phyloP scores from a whole-genome alignment of 192 early-diverging fungal species.

The Backusella westeae region DNA sequence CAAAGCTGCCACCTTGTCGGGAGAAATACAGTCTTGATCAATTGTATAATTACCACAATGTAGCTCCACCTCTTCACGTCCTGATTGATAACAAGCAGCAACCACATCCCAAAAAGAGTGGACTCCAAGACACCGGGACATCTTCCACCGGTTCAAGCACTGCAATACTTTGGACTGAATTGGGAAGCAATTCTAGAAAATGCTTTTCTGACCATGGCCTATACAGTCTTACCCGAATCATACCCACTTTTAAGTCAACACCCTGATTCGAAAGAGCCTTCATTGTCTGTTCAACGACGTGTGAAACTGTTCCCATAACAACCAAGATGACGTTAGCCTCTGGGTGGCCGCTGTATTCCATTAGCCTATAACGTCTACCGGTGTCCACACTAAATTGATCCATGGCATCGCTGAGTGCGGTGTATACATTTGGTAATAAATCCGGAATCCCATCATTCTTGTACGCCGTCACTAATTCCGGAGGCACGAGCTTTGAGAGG shows the following conservation, averaged over 20 bases:
- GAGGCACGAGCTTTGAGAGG: not conserved
- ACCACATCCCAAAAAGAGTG: slow-evolving; percentile 82
- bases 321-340: slow-evolving; percentile 73
- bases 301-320: slow-evolving; percentile 63
- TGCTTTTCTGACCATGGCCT: slow-evolving; percentile 71
- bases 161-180: slow-evolving; percentile 53
- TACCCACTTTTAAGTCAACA: slow-evolving; percentile 51
- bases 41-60: slow-evolving; percentile 44
- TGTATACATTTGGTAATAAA: slow-evolving; percentile 14
- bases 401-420: slow-evolving; percentile 49
- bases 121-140: slow-evolving; percentile 64
- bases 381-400: slow-evolving; percentile 46
- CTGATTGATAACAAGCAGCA: slow-evolving; percentile 55
- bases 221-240: slow-evolving; percentile 71
- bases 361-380: slow-evolving; percentile 53
- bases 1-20: slow-evolving; percentile 9
- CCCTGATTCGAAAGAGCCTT: slow-evolving; percentile 8
- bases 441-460: not conserved
- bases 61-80: slow-evolving; percentile 32
- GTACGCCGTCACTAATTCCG: slow-evolving; percentile 7
- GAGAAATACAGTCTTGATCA: slow-evolving; percentile 19
- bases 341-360: slow-evolving; percentile 64
- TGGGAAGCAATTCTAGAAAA: slow-evolving; percentile 59
- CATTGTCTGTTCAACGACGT: slow-evolving; percentile 44
- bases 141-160: slow-evolving; percentile 63